Conservation (phyloP, 306 rosid genomes). For the Prinsepia uniflora region DNA sequence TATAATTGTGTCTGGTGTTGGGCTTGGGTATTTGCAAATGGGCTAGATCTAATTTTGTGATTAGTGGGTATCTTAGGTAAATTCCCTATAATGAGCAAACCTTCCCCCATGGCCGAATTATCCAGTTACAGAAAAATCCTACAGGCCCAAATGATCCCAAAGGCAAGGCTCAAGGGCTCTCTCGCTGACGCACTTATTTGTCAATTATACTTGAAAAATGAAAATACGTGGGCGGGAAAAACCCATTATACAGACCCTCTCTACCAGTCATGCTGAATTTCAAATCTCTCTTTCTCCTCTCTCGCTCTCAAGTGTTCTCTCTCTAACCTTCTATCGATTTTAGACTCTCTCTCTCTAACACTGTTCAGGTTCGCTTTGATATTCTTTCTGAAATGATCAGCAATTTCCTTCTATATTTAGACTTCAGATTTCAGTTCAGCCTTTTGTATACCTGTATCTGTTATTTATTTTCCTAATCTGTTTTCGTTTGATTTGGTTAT, state of each 20-base stretch:
- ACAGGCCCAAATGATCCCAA: not conserved
- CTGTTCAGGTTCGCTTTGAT: not conserved
- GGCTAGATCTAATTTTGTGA: no score
- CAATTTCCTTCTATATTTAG: not conserved
- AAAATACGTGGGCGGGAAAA: conserved; percentile 14
- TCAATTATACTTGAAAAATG: not conserved
- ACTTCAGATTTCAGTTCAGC: conserved; percentile 6
- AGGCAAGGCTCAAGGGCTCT: not conserved
- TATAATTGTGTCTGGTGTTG: no score
- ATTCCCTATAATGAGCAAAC: no score
- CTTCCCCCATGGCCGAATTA: no score
- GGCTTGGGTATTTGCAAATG: no score
- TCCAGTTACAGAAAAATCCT: no score
- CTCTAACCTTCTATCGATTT: not conserved
- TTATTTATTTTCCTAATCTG: conserved; percentile 8
- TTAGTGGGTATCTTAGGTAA: no score
- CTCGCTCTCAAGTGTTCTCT: not conserved
- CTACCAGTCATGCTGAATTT: no score
- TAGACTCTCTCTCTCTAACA: not conserved
- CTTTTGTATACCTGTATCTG: not conserved
- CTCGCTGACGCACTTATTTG: not conserved
- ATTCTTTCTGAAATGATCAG: not conserved
- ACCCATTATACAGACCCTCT: not conserved
- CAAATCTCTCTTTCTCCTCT: not conserved
- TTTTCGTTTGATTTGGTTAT: not conserved